phyloP scores from a whole-genome alignment of 345 rosid species.

The Aquilaria yunnanensis region DNA sequence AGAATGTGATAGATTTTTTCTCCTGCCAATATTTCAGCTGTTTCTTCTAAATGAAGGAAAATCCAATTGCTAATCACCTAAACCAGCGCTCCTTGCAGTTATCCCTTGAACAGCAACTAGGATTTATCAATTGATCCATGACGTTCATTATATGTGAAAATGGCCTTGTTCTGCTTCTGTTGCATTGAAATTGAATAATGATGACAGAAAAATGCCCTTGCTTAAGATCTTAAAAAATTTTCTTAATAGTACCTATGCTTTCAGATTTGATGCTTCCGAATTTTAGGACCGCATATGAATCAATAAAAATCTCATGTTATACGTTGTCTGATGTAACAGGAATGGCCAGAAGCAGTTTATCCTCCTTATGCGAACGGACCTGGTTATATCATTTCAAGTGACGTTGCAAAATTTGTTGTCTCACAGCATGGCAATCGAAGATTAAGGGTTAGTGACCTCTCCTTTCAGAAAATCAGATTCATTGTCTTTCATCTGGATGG shows the following conservation, averaged over 20 bases:
- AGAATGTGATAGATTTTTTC: no score
- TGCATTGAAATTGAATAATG: neutral
- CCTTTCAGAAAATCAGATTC: neutral
- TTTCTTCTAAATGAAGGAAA: no score
- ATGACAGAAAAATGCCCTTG: neutral
- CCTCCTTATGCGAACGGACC: slow-evolving; percentile 98
- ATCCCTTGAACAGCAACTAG: no score
- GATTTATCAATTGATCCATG: neutral
- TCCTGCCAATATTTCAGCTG: no score
- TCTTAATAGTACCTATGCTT: neutral
- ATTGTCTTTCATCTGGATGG: neutral
- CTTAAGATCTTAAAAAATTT: neutral
- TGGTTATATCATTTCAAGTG: slow-evolving; percentile 72
- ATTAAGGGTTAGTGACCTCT: slow-evolving; percentile 54
- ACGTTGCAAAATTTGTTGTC: slow-evolving; percentile 55
- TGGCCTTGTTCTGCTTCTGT: neutral
- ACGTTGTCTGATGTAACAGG: slow-evolving; percentile 47
- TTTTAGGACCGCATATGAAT: neutral
- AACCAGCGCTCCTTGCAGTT: no score
- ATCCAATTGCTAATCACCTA: no score
- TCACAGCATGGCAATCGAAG: slow-evolving; percentile 52
- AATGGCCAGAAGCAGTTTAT: slow-evolving; percentile 88
- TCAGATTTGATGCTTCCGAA: neutral
- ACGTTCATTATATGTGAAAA: neutral
- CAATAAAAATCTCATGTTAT: neutral